Evolutionary conservation across 345 rosid species (phyloP).

Genomic region (Hevea brasiliensis): DNA sequence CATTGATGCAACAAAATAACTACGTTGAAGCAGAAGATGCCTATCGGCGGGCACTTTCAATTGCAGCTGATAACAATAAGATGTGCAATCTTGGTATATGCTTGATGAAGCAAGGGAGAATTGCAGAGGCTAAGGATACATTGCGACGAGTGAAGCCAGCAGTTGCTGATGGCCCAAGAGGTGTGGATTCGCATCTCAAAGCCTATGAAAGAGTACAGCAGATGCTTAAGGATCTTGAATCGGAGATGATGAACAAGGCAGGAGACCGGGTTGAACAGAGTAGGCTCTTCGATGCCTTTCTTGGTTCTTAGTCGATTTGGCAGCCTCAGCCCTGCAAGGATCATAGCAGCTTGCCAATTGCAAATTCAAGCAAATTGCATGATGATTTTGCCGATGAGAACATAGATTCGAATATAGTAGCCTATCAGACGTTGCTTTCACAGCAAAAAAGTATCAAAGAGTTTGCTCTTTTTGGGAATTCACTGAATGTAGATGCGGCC

Average conservation of each 20-base stretch:
- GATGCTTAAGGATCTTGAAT: conserved; percentile 90
- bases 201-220: conserved; percentile 97
- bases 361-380: conserved; percentile 8
- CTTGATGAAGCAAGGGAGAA: conserved; percentile 94
- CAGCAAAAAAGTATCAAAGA: conserved; percentile 35
- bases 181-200: conserved; percentile 91
- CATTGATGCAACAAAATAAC: conserved; percentile 82
- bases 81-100: conserved; percentile 98
- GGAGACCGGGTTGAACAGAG: conserved; percentile 73
- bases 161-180: conserved; percentile 75
- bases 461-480: conserved; percentile 31
- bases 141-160: conserved; percentile 77
- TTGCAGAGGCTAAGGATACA: conserved; percentile 74
- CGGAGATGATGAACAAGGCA: conserved; percentile 78
- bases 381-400: conserved; percentile 44
- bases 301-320: conserved; percentile 94
- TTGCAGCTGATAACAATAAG: conserved; percentile 83
- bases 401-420: conserved; percentile 35
- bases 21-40: conserved; percentile 88
- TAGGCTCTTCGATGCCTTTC: conserved; percentile 74
- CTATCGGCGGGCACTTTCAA: conserved; percentile 66
- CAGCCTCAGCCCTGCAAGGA: conserved; percentile 96
- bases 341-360: conserved; percentile 24
- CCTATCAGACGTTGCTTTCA: conserved; percentile 10
- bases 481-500: conserved; percentile 60